phyloP scores from a whole-genome alignment of 1,284 basidiomycete species.

The Phellopilus nigrolimitatus region DNA sequence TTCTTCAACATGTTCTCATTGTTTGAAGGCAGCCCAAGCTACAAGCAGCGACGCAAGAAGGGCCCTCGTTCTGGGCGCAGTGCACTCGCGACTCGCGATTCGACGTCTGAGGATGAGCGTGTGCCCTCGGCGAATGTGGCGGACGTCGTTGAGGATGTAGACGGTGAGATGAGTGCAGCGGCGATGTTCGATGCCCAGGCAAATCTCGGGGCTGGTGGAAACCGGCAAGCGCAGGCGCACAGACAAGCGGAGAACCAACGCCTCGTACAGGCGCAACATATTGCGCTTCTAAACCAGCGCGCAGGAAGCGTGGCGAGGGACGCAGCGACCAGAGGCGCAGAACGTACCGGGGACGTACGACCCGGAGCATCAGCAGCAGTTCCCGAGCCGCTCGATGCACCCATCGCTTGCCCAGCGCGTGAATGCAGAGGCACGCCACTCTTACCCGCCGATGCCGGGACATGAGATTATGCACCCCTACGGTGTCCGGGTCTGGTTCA shows the following conservation, averaged over 20 bases:
- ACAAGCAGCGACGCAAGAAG: slow-evolving; percentile 85
- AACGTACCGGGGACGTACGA: neutral
- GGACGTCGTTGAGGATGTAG: slow-evolving; percentile 29
- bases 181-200: slow-evolving; percentile 64
- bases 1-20: slow-evolving; percentile 70
- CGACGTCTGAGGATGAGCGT: slow-evolving; percentile 20
- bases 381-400: slow-evolving; percentile 8
- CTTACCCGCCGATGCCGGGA: slow-evolving; percentile 24
- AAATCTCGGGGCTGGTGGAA: slow-evolving; percentile 7
- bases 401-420: slow-evolving; percentile 19
- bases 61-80: slow-evolving; percentile 32
- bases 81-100: slow-evolving; percentile 8
- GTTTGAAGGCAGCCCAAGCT: slow-evolving; percentile 76
- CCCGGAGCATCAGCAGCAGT: slow-evolving; percentile 8
- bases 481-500: neutral
- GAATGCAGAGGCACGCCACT: slow-evolving; percentile 26
- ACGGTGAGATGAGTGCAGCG: slow-evolving; percentile 42
- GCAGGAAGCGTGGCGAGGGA: neutral
- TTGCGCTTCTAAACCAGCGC: slow-evolving; percentile 14
- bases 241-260: slow-evolving; percentile 19
- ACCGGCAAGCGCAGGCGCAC: slow-evolving; percentile 6
- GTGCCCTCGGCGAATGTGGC: slow-evolving; percentile 5
- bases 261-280: slow-evolving; percentile 17
- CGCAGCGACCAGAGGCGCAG: neutral
- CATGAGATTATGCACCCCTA: neutral